Percentiles rank a stretch among this genome's conserved stretches.
phyloP scores from a whole-genome alignment of 2,329 filamentous ascomycete species.

The Talaromyces verruculosus region DNA sequence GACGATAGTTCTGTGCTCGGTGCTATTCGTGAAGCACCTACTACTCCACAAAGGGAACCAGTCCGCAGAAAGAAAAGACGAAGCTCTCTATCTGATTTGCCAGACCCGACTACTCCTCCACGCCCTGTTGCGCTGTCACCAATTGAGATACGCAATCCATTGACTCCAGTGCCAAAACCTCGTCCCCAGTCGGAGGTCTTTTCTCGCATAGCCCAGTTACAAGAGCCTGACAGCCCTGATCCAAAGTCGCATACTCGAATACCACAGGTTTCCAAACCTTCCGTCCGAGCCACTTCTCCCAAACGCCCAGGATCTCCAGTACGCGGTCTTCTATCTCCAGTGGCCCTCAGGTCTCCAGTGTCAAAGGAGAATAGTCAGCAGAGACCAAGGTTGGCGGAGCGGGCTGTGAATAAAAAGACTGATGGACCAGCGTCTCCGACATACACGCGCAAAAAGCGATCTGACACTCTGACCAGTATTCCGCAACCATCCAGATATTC shows the following conservation, averaged over 20 bases:
- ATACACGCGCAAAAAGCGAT: conserved; percentile 45
- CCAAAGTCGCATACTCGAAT: conserved; percentile 15
- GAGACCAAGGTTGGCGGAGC: conserved; percentile 34
- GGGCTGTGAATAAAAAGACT: conserved; percentile 33
- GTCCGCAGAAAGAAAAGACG: conserved; percentile 72
- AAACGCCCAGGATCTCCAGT: conserved; percentile 34
- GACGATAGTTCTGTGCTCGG: conserved; percentile 51
- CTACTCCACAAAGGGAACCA: conserved; percentile 45
- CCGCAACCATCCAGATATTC: conserved; percentile 43
- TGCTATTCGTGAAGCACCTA: conserved; percentile 53
- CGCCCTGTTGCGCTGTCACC: conserved; percentile 47
- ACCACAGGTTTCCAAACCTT: conserved; percentile 14
- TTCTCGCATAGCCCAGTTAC: conserved; percentile 24
- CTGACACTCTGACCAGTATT: conserved; percentile 50
- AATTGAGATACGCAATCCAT: conserved; percentile 39
- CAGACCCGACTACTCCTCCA: conserved; percentile 62
- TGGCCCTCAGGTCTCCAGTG: conserved; percentile 35
- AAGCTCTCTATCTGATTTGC: conserved; percentile 87
- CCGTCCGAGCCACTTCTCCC: conserved; percentile 27
- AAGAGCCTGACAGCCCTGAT: conserved; percentile 4
- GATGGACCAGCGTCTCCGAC: conserved; percentile 37
- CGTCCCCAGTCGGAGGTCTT: conserved; percentile 31
- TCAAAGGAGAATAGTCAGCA: conserved; percentile 45
- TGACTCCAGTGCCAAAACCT: conserved; percentile 32
- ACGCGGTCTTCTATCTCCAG: conserved; percentile 36